phyloP scores from a whole-genome alignment of 2,329 filamentous ascomycete genomes.

The Tolypocladium nubicola region DNA sequence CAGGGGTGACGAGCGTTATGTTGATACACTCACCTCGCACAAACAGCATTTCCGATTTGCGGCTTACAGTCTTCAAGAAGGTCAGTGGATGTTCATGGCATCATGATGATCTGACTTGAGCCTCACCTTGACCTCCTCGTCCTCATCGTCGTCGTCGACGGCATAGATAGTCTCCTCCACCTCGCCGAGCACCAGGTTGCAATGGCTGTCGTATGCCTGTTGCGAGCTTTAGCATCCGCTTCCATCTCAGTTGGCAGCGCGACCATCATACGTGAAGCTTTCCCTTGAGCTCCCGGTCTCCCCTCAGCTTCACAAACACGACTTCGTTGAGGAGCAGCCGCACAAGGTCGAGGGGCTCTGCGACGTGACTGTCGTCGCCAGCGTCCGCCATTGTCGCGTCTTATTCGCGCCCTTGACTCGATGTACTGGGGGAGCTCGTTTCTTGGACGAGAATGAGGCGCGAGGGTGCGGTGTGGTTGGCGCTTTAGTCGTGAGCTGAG shows the following conservation, averaged over 20 bases:
- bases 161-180: conserved; percentile 96
- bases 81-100: conserved; percentile 4
- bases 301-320: conserved; percentile 93
- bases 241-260: neutral
- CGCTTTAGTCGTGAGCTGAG: neutral
- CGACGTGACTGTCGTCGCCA: conserved; percentile 64
- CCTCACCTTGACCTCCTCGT: conserved; percentile 61
- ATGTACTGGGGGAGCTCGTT: neutral
- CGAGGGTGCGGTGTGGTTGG: neutral
- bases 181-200: conserved; percentile 91
- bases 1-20: neutral
- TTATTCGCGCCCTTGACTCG: neutral
- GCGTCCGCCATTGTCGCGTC: conserved; percentile 62
- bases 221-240: conserved; percentile 2
- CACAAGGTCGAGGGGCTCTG: conserved; percentile 92
- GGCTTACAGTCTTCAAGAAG: conserved; percentile 66
- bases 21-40: conserved; percentile 64
- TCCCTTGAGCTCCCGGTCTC: conserved; percentile 90
- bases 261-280: conserved; percentile 67
- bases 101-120: neutral
- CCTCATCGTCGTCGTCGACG: conserved; percentile 79
- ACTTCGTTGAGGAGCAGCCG: conserved; percentile 89
- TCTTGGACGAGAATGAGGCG: neutral
- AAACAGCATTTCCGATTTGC: conserved; percentile 98
- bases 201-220: conserved; percentile 96